Evolutionary conservation across 164 flowering plant species (phyloP).

Genomic region (Piper longum): DNA sequence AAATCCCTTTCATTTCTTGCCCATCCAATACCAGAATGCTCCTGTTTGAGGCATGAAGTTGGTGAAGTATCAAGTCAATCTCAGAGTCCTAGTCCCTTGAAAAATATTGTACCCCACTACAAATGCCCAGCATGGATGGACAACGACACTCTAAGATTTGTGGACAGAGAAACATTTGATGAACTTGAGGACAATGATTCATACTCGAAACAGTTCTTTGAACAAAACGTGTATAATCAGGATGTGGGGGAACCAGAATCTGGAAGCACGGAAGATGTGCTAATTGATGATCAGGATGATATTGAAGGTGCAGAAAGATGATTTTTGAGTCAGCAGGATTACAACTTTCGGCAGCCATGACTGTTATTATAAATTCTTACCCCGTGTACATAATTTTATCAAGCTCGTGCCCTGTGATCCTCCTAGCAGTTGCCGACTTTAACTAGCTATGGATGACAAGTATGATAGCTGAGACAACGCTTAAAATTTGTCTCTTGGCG

Average conservation of each 20-base stretch:
- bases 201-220: conserved; percentile 34
- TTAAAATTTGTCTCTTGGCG: too few species aligned
- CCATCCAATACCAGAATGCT: conserved; percentile 86
- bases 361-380: background rate
- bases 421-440: background rate
- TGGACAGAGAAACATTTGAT: conserved; percentile 45
- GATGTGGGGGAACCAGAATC: conserved; percentile 33
- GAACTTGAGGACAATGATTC: conserved; percentile 63
- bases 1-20: conserved; percentile 62
- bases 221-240: conserved; percentile 17
- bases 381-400: background rate
- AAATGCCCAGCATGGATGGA: conserved; percentile 78
- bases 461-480: background rate
- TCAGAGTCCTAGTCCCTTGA: conserved; percentile 18
- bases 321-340: background rate
- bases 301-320: conserved; percentile 70
- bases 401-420: background rate
- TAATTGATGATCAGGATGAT: conserved; percentile 77
- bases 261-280: conserved; percentile 54
- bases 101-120: conserved; percentile 18
- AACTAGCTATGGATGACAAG: background rate
- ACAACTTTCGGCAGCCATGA: too few species aligned
- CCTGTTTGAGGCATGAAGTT: conserved; percentile 34
- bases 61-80: conserved; percentile 12
- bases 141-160: conserved; percentile 6